Evolutionary conservation across 2,329 filamentous ascomycete genomes (phyloP).

Genomic region (Talaromyces amestolkiae): DNA sequence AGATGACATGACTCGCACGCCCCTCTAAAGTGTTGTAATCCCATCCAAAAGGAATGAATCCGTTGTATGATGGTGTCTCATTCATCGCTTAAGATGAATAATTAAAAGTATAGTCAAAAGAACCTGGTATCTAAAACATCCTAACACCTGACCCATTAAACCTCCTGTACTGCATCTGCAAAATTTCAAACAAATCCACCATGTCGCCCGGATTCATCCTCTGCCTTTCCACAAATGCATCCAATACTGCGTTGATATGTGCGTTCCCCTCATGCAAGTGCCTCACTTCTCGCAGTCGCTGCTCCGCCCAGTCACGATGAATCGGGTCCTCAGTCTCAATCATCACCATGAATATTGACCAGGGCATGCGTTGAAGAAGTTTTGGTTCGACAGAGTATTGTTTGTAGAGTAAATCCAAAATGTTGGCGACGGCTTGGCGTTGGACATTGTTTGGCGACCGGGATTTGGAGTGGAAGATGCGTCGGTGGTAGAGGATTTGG

Average conservation of each 20-base stretch:
- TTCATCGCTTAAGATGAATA: too few relatives aligned
- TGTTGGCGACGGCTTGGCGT: conserved; percentile 29
- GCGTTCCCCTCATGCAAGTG: conserved; percentile 28
- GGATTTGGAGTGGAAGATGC: conserved; percentile 27
- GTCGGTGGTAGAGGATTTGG: conserved; percentile 34
- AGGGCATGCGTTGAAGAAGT: conserved; percentile 33
- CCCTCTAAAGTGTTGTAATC: too few relatives aligned
- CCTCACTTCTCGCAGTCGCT: conserved; percentile 31
- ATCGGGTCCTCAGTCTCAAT: conserved; percentile 32
- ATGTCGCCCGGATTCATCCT: neutral
- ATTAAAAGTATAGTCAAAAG: neutral
- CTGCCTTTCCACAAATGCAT: neutral
- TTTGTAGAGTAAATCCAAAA: conserved; percentile 35
- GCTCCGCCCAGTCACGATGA: conserved; percentile 33
- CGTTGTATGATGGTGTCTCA: too few relatives aligned
- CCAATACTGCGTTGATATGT: neutral
- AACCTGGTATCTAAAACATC: neutral
- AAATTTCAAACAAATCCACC: neutral
- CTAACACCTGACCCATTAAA: neutral
- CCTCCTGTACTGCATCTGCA: neutral
- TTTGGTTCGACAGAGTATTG: conserved; percentile 32
- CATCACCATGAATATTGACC: conserved; percentile 35
- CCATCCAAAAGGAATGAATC: too few relatives aligned
- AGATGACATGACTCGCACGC: too few relatives aligned
- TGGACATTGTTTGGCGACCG: conserved; percentile 25